Conservation (phyloP, 345 rosid species). For the Mercurialis annua region DNA sequence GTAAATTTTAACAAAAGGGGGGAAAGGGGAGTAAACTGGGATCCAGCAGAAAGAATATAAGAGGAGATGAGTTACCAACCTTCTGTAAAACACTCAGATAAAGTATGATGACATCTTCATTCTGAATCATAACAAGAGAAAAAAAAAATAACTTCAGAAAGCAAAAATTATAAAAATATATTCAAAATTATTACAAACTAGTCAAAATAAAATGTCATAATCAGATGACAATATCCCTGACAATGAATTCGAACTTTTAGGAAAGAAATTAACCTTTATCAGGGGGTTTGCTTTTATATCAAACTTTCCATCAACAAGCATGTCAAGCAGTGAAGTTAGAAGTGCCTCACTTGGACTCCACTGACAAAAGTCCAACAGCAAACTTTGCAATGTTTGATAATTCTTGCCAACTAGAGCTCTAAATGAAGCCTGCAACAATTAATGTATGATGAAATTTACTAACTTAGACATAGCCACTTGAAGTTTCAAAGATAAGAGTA, state of each 20-base stretch:
- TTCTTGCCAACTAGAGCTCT: slow-evolving; percentile 92
- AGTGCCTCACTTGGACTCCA: slow-evolving; percentile 78
- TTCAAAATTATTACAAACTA: neutral
- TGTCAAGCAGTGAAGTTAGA: slow-evolving; percentile 80
- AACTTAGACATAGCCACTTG: slow-evolving; percentile 5
- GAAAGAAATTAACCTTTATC: slow-evolving; percentile 54
- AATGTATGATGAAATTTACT: slow-evolving; percentile 3
- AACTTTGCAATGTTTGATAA: slow-evolving; percentile 83
- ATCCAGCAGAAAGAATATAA: too few species aligned
- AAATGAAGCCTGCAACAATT: slow-evolving; percentile 60
- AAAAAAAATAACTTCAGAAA: slow-evolving; percentile 26
- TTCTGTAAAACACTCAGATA: slow-evolving; percentile 85
- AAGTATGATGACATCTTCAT: slow-evolving; percentile 90
- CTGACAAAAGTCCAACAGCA: slow-evolving; percentile 79
- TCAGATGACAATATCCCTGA: neutral
- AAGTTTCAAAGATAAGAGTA: neutral
- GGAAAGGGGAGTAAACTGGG: neutral
- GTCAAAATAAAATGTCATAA: neutral
- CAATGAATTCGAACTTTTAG: slow-evolving; percentile 10
- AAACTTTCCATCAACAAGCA: slow-evolving; percentile 96
- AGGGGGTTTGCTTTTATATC: slow-evolving; percentile 59
- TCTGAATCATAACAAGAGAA: slow-evolving; percentile 49
- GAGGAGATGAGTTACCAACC: slow-evolving; percentile 54
- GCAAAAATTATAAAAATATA: neutral
- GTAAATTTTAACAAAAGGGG: neutral